Conservation (phyloP, 1,139 yeast genomes). For the Debaryomyces psychrophilus region DNA sequence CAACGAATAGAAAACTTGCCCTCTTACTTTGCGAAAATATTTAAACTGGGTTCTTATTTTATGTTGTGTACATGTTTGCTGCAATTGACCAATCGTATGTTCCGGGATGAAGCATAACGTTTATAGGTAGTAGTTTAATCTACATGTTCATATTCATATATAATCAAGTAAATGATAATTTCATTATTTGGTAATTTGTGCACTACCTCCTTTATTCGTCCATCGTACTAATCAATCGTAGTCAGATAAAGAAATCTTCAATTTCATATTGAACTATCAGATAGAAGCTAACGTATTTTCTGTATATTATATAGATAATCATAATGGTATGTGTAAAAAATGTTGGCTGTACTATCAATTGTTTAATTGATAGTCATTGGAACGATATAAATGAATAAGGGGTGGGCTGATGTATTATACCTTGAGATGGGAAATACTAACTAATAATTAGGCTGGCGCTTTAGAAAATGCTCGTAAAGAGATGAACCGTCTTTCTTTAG, state of each 20-base stretch:
- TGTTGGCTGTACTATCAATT: not conserved
- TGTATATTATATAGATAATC: constrained; percentile 6
- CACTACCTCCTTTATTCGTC: constrained; percentile 7
- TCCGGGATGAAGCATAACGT: not conserved
- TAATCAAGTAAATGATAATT: not conserved
- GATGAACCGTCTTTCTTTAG: constrained; percentile 80
- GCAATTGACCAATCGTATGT: not conserved
- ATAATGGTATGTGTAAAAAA: constrained; percentile 2
- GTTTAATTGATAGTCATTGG: not conserved
- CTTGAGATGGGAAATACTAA: constrained; percentile 19
- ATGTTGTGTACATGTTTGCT: not conserved
- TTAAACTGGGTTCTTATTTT: not conserved
- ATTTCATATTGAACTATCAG: not conserved
- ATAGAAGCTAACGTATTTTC: constrained; percentile 2
- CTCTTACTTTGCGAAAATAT: not conserved
- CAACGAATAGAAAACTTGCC: constrained; percentile 17
- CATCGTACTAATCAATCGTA: constrained; percentile 1
- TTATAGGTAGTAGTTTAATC: not conserved
- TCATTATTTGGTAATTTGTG: not conserved
- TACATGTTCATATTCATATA: not conserved
- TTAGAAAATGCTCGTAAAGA: constrained; percentile 96
- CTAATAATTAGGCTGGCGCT: constrained; percentile 79
- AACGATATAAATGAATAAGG: not conserved
- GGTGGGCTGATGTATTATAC: not conserved
- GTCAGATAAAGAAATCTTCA: not conserved